Base-by-base conservation (phyloP, 192 early-diverging fungal genomes). In the Coemansia guatemalensis region DNA sequence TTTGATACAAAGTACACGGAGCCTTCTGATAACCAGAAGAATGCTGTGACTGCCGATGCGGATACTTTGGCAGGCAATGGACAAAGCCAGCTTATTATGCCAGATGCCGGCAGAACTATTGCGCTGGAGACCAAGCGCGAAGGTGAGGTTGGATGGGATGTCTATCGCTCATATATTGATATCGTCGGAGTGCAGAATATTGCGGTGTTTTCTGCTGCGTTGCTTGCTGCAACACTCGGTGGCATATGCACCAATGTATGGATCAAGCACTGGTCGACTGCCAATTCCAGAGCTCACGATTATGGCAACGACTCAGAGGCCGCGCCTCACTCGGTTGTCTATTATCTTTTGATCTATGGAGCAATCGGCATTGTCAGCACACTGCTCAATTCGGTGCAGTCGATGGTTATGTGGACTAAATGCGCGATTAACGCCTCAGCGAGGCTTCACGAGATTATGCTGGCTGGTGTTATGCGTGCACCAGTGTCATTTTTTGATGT, bases 401-500 rank as follows among this genome's bases (percentile, higher is more conserved):
- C 87, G 11, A 73, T 95, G 47, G 71, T 91, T 61, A 86, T 92
- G 26, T 95, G 92, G 89, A 86, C 94, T 7, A 83, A 71, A 25
- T 96, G 93, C 68, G 91, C 88, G 25, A 92, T 95, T 67, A 81
- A 86, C 8, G 81, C 75, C 0, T 83, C 81, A 14, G 41, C 56
- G 0, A 71, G 58, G 3, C 68, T 95, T 8, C 95, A 98, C 76
- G 73, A 85, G 8, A 82, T 69, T 30, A 86, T 93, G 39, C 68
- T 94, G 24, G 29, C 64, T 14, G 78, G 85, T 30, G 83, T 95
- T 22, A 53, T 94, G 63, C 71, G 88, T 5, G 85, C 92, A 1
- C 92, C 92, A 11, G 83, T 88, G 50, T 81, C 76, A 3, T 95
- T 97, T 71, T 90, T 89, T 63, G 89, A 93, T 29, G 86, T 87